phyloP scores from a whole-genome alignment of 2,329 filamentous ascomycete species.

The Talaromyces sp. region DNA sequence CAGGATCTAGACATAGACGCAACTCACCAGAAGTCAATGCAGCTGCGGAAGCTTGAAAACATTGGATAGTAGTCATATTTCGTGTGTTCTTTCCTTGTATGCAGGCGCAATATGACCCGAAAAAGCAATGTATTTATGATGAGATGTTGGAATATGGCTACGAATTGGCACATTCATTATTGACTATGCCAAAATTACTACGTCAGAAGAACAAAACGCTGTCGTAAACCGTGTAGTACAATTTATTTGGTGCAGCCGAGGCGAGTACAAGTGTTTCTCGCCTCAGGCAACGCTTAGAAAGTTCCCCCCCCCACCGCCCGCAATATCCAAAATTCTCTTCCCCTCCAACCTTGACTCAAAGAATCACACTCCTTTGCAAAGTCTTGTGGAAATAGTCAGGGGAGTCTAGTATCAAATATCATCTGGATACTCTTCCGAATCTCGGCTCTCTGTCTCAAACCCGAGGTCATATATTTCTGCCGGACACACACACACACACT shows the following conservation, averaged over 20 bases:
- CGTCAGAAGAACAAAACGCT: not conserved
- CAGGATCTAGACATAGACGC: constrained; percentile 21
- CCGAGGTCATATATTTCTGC: not conserved
- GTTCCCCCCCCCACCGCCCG: constrained; percentile 7
- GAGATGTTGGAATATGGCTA: not conserved
- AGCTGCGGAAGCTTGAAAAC: constrained; percentile 7
- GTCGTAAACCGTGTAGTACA: not conserved
- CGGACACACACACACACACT: constrained; percentile 3
- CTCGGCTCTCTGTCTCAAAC: not conserved
- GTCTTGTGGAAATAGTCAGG: not conserved
- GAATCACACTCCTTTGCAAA: not conserved
- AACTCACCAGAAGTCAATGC: constrained; percentile 11
- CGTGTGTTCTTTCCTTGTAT: not conserved
- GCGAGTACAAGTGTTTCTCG: not conserved
- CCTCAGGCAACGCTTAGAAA: constrained; percentile 9
- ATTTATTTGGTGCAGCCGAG: not conserved
- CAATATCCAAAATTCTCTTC: constrained; percentile 14
- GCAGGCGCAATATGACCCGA: not conserved
- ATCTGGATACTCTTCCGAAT: not conserved
- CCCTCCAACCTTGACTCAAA: not conserved
- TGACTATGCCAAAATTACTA: not conserved
- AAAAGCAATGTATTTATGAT: constrained; percentile 6
- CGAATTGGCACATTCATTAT: not conserved
- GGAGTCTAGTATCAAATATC: not conserved
- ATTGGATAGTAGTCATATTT: not conserved